Percentiles rank a stretch among this genome's conserved stretches.
phyloP scores from a whole-genome alignment of 208 protist genomes.

The Angomonas deanei region DNA sequence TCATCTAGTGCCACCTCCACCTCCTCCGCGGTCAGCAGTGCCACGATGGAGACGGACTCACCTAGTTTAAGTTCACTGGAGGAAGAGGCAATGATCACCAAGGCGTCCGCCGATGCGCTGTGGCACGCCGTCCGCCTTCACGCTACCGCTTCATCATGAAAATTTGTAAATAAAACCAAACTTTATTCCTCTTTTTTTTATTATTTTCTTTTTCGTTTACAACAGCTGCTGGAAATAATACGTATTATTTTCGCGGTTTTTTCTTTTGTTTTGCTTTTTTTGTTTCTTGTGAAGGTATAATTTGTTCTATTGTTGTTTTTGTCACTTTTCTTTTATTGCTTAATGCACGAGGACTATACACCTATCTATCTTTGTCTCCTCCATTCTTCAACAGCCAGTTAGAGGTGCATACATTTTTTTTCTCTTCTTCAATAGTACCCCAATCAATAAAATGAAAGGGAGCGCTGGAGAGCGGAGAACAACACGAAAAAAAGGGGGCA shows the following conservation, averaged over 20 bases:
- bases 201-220: background rate
- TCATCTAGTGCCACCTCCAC: background rate
- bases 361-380: conserved; percentile 1
- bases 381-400: background rate
- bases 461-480: background rate
- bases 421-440: background rate
- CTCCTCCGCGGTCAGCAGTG: background rate
- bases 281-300: background rate
- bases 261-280: background rate
- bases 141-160: background rate
- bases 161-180: background rate
- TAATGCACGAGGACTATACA: no score
- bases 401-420: background rate
- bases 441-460: background rate
- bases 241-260: background rate
- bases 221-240: no score
- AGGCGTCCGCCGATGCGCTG: background rate
- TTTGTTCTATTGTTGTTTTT: conserved; percentile 1
- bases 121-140: background rate
- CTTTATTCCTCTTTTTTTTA: background rate
- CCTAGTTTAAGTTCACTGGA: background rate
- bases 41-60: background rate
- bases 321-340: no score
- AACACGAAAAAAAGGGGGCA: background rate
- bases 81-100: background rate